Base-by-base conservation (phyloP, 768 basidiomycete genomes). In the Amanita jacksonii region DNA sequence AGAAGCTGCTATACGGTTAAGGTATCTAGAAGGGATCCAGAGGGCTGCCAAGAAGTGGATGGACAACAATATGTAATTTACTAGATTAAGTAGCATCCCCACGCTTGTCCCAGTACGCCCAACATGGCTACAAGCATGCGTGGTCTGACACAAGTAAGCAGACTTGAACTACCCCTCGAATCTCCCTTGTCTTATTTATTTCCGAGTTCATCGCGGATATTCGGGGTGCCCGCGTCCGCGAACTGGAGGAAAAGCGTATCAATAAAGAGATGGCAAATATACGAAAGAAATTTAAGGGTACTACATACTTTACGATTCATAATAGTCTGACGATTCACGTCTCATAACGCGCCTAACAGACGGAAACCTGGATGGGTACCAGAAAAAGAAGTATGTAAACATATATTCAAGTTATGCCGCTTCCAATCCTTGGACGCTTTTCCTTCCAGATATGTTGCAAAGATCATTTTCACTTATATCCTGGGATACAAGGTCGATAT, bases 191-290 rank as follows among this genome's bases (percentile, higher is more conserved):
- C 44, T 19, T 31, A n/a, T 25, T 7, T 39, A 16, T 49, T 22
- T 34, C n/a, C n/a, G n/a, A 96, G 92, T 96, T 98, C 74, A 99
- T 99, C 62, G 93, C 94, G 61, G 96, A 99, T 64, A 88, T 99
- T 57, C 85, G 96, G 45, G 92, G 96, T 39, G 94, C 94, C 39
- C 73, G 94, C 46, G 93, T 98, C 16, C 79, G 94, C 43, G 96
- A 99, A 62, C 67, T 98, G 41, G 96, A 99, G 60, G 94, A 98
- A 73, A 98, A 97, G 66, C 72, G 96, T 44, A 96, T 99, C 54
- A 99, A 99, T 68, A 93, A 97, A 64, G 96, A 99, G 67, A 98
- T 99, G 96, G 96, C 96, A 1, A 97, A 99, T 56, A 99, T 99
- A 50, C 74, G 96, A 49, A 94, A 96, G 72, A 91, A 94, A 64